phyloP scores from a whole-genome alignment of 257 asterid species.

The Solanum rostratum region DNA sequence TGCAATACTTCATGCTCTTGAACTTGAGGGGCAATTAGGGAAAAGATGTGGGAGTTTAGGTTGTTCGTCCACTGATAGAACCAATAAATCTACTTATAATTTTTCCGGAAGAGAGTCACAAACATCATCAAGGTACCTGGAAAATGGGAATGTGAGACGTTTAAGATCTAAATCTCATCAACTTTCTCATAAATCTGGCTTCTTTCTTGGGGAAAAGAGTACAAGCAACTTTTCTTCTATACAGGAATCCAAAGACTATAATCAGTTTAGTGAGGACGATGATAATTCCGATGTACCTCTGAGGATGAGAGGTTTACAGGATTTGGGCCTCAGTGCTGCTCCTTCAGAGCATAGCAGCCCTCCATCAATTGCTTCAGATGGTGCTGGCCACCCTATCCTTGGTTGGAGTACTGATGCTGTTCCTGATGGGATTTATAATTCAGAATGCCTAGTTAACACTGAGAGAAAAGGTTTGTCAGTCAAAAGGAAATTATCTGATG shows the following conservation, averaged over 20 bases:
- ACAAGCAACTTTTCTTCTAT: conserved; percentile 19
- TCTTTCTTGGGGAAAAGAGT: conserved; percentile 27
- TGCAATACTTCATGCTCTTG: conserved; percentile 98
- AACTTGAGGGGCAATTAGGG: conserved; percentile 68
- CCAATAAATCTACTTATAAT: conserved; percentile 33
- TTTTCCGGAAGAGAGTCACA: conserved; percentile 7
- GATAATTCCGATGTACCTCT: conserved; percentile 43
- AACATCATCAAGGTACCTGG: conserved; percentile 33
- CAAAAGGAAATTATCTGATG: conserved; percentile 36
- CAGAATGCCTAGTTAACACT: conserved; percentile 9
- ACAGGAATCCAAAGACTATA: conserved; percentile 30
- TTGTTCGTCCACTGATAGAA: conserved; percentile 33
- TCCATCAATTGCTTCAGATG: conserved; percentile 25
- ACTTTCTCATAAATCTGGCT: conserved; percentile 26
- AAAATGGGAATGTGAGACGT: conserved; percentile 28
- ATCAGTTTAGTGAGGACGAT: conserved; percentile 52
- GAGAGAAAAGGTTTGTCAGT: conserved; percentile 6
- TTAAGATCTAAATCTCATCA: conserved; percentile 22
- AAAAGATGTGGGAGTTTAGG: conserved; percentile 59
- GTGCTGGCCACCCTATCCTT: conserved; percentile 10
- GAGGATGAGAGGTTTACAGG: conserved; percentile 83
- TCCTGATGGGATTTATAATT: conserved; percentile 7
- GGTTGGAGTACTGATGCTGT: conserved; percentile 11
- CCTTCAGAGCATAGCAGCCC: conserved; percentile 37
- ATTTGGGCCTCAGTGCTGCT: conserved; percentile 57